Base-by-base conservation (phyloP, 352 stramenopile genomes). In the Elongisporangium undulatum region DNA sequence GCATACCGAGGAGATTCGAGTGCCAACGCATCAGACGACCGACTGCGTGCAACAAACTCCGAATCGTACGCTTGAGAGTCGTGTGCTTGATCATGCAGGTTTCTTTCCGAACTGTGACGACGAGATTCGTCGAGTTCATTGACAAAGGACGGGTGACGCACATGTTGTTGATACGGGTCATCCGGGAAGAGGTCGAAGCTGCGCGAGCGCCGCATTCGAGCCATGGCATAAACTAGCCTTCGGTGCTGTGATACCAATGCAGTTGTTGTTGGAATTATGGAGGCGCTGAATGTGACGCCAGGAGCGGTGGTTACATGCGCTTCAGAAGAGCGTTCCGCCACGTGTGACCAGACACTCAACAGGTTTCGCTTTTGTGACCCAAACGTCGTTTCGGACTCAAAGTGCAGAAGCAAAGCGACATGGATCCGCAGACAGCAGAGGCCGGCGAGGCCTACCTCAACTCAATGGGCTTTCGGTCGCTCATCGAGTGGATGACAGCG, bases 401-500 rank as follows among this genome's bases (percentile, higher is more conserved):
- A 50, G 15, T 49, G 19, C 34, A 62, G 9, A 16, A 55, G 17
- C 17, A 20, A 56, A 3, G 45, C 22, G 39, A 20, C 56, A 85
- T 92, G 82, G 79, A 92, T 53, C 70, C 76, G 49, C 83, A 92
- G 68, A 92, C 80, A 12, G 83, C 83, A 12, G 86, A 93, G 60
- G 82, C 82, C 9, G 84, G 84, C 0, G 86, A 94, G 64, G 75
- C 82, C 53, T 97, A 97, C 63, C 77, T 97, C 62, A 90, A 92
- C 55, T 74, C 72, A 16, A 89, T 95, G 61, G 87, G 90, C 57
- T 97, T 96, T 62, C 90, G 89, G 53, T 93, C 87, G 51, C 75
- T 97, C 49, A 92, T 96, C 61, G 90, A 97, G 69, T 97, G 87
- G 85, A 67, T 97, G 66, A 97, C 89, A 23, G 90, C 90, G 1